Percentiles rank a stretch among this genome's conserved stretches.
These are phyloP conservation scores for Zopfochytrium polystomum DNA, from an alignment of 371 early-diverging fungal species.

Conservation along the genomic window DNA sequence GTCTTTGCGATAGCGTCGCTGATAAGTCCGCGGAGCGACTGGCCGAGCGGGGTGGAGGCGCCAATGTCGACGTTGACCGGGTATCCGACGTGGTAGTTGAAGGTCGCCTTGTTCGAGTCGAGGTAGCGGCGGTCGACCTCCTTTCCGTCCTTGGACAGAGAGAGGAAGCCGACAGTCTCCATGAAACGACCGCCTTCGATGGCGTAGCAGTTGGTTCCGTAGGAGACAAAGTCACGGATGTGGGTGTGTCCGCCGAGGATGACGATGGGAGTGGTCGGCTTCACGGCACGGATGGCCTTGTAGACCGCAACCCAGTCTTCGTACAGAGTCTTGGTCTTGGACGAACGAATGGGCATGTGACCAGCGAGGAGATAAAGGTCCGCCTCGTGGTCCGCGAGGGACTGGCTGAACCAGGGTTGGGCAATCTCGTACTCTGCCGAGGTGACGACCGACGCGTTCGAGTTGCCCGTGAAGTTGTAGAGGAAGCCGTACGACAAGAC, in stretches of 20 bases:
- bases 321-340: slow-evolving; percentile 18
- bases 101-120: slow-evolving; percentile 56
- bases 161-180: slow-evolving; percentile 61
- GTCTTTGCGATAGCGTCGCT: slow-evolving; percentile 35
- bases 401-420: slow-evolving; percentile 56
- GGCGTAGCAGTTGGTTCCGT: slow-evolving; percentile 55
- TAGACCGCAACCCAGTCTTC: slow-evolving; percentile 48
- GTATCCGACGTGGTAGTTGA: slow-evolving; percentile 51
- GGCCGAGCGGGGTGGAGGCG: slow-evolving; percentile 40
- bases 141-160: slow-evolving; percentile 27
- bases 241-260: slow-evolving; percentile 62
- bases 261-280: slow-evolving; percentile 55
- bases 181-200: slow-evolving; percentile 58
- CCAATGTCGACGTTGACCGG: slow-evolving; percentile 36
- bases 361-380: slow-evolving; percentile 59
- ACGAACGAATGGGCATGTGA: slow-evolving; percentile 47
- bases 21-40: slow-evolving; percentile 46
- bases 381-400: slow-evolving; percentile 36
- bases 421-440: slow-evolving; percentile 49
- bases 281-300: slow-evolving; percentile 51
- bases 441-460: slow-evolving; percentile 39
- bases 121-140: slow-evolving; percentile 57
- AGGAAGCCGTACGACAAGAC: slow-evolving; percentile 60
- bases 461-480: slow-evolving; percentile 49
- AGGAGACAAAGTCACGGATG: slow-evolving; percentile 48